Conservation (phyloP, 495 filamentous ascomycete species). For the Lasiosphaeria miniovina region DNA sequence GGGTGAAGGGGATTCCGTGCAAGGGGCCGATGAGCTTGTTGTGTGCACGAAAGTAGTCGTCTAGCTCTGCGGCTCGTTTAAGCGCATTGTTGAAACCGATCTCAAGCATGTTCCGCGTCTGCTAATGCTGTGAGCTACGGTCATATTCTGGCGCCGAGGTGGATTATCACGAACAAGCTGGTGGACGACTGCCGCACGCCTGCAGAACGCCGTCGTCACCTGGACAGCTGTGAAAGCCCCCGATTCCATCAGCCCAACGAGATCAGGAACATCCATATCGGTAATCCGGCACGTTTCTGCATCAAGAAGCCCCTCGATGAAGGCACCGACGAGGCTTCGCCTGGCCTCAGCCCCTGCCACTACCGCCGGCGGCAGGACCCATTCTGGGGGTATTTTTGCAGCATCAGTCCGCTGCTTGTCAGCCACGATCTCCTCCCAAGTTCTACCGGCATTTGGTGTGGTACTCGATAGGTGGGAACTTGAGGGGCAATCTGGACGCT, state of each 20-base stretch:
- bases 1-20: conserved; percentile 63
- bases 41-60: conserved; percentile 46
- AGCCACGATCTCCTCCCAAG: conserved; percentile 18
- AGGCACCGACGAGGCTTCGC: conserved; percentile 29
- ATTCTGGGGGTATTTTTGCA: conserved; percentile 25
- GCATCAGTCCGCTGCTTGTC: conserved; percentile 22
- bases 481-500: not conserved
- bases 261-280: conserved; percentile 15
- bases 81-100: conserved; percentile 62
- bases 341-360: conserved; percentile 13
- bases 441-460: not conserved
- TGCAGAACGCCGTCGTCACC: conserved; percentile 39
- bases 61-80: conserved; percentile 54
- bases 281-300: conserved; percentile 19
- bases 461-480: not conserved
- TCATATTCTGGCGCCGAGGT: not conserved
- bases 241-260: conserved; percentile 21
- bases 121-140: not conserved
- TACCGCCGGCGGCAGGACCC: conserved; percentile 18
- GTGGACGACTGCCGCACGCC: conserved; percentile 58
- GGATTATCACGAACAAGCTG: conserved; percentile 46
- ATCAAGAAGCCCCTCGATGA: conserved; percentile 32
- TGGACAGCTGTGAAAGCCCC: conserved; percentile 28
- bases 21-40: conserved; percentile 56
- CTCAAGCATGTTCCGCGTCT: conserved; percentile 59